These are phyloP conservation scores for Cutaneotrichosporon mucoides DNA, from an alignment of 1,284 basidiomycete species.

Conservation along the genomic window DNA sequence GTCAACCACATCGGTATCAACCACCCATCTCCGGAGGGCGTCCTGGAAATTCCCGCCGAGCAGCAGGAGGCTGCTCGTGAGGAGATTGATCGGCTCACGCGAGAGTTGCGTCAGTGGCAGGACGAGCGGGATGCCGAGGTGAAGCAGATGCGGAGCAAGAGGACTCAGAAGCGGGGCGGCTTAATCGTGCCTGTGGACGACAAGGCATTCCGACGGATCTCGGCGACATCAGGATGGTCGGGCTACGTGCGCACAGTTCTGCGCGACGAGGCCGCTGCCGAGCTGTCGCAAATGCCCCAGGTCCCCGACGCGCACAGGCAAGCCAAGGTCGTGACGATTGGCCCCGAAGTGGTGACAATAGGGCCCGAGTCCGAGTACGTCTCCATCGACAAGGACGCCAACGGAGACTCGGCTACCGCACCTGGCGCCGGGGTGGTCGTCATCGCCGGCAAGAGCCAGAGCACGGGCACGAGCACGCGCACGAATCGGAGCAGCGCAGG, in stretches of 20 bases:
- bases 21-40: background rate
- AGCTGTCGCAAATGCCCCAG: background rate
- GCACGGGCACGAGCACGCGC: too few relatives aligned
- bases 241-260: slow-evolving; percentile 5
- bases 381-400: background rate
- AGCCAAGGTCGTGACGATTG: background rate
- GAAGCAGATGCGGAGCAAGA: slow-evolving; percentile 7
- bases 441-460: too few relatives aligned
- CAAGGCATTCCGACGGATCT: background rate
- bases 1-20: background rate
- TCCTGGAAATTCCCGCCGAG: background rate
- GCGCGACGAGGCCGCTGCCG: background rate
- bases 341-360: background rate
- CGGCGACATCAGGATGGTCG: slow-evolving; percentile 1
- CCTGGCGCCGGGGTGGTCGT: too few relatives aligned
- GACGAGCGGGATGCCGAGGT: slow-evolving; percentile 9
- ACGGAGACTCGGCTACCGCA: background rate
- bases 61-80: slow-evolving; percentile 3
- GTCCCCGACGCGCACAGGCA: background rate
- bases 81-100: slow-evolving; percentile 3
- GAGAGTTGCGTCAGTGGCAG: background rate
- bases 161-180: background rate
- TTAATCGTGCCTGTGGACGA: background rate
- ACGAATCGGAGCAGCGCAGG: too few relatives aligned
- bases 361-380: background rate